Evolutionary conservation across 2,329 filamentous ascomycete species (phyloP).

Genomic region (Stagonosporopsis tanaceti): DNA sequence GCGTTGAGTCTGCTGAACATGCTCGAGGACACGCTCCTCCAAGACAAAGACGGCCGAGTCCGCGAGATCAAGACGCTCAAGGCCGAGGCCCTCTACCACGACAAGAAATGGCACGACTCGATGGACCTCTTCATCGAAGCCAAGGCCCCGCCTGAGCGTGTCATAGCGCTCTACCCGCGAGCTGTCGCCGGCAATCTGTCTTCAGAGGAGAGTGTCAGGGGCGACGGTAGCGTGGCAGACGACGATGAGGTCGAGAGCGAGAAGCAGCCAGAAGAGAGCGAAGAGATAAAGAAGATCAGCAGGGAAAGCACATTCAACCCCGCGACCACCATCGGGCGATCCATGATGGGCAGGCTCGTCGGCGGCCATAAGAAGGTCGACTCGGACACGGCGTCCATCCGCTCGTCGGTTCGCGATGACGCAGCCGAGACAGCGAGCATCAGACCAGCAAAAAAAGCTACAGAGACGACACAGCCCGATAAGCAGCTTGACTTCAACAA

Average conservation of each 20-base stretch:
- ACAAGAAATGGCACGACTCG: slow-evolving; percentile 82
- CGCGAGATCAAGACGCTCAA: slow-evolving; percentile 91
- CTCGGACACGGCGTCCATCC: slow-evolving; percentile 65
- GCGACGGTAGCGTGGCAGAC: slow-evolving; percentile 49
- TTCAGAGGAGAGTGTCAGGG: slow-evolving; percentile 62
- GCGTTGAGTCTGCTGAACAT: slow-evolving; percentile 87
- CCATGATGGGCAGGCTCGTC: slow-evolving; percentile 59
- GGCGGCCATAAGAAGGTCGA: slow-evolving; percentile 56
- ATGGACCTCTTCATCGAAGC: slow-evolving; percentile 93
- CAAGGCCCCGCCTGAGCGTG: slow-evolving; percentile 85
- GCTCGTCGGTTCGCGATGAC: slow-evolving; percentile 64
- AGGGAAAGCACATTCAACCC: slow-evolving; percentile 29
- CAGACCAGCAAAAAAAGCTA: slow-evolving; percentile 50
- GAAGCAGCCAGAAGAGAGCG: slow-evolving; percentile 28
- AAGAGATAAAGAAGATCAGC: slow-evolving; percentile 29
- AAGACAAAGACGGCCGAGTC: slow-evolving; percentile 80
- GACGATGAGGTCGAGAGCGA: slow-evolving; percentile 39
- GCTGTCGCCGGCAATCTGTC: slow-evolving; percentile 85
- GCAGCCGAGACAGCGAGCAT: slow-evolving; percentile 65
- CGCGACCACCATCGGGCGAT: slow-evolving; percentile 43
- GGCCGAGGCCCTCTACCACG: slow-evolving; percentile 81
- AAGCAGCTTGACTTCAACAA: slow-evolving; percentile 71
- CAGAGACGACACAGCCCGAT: slow-evolving; percentile 58
- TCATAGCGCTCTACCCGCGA: slow-evolving; percentile 83
- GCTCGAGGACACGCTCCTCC: slow-evolving; percentile 89